A percentile compares a stretch with the other conserved stretches of the same genome.
These are phyloP conservation scores for Pseudevernia furfuracea DNA, from an alignment of 495 filamentous ascomycete genomes.

Conservation along the genomic window DNA sequence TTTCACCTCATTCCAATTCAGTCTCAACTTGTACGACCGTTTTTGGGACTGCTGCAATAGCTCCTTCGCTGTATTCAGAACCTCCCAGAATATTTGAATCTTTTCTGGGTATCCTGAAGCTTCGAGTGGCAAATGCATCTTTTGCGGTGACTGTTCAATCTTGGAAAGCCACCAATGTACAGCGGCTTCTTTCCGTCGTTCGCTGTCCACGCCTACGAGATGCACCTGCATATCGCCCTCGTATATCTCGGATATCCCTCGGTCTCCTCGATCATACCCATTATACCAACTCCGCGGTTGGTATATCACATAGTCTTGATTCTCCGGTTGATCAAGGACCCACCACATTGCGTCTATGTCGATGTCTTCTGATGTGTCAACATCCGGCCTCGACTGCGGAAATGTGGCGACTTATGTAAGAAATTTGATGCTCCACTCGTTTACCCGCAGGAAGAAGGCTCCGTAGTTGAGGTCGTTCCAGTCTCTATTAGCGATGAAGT, in stretches of 20 bases:
- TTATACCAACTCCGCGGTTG: slow-evolving; percentile 14
- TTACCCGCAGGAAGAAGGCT: slow-evolving; percentile 42
- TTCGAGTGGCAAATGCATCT: neutral
- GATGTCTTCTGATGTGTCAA: slow-evolving; percentile 22
- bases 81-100: neutral
- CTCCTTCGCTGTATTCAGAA: neutral
- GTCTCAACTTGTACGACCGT: neutral
- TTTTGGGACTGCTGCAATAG: neutral
- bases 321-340: slow-evolving; percentile 8
- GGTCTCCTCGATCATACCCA: slow-evolving; percentile 3
- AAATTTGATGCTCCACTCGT: slow-evolving; percentile 43
- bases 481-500: slow-evolving; percentile 44
- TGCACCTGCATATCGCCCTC: slow-evolving; percentile 8
- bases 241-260: neutral
- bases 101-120: neutral
- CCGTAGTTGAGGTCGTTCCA: slow-evolving; percentile 51
- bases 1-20: neutral
- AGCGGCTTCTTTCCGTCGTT: neutral
- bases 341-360: slow-evolving; percentile 10
- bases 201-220: slow-evolving; percentile 4
- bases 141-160: neutral
- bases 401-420: slow-evolving; percentile 40
- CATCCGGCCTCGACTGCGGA: slow-evolving; percentile 34
- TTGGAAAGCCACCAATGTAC: neutral
- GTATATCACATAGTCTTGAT: slow-evolving; percentile 6